Percentiles rank a stretch among this genome's conserved stretches.
Conservation (phyloP, 78 protist species). For the Chrysochromulina tobinii region DNA sequence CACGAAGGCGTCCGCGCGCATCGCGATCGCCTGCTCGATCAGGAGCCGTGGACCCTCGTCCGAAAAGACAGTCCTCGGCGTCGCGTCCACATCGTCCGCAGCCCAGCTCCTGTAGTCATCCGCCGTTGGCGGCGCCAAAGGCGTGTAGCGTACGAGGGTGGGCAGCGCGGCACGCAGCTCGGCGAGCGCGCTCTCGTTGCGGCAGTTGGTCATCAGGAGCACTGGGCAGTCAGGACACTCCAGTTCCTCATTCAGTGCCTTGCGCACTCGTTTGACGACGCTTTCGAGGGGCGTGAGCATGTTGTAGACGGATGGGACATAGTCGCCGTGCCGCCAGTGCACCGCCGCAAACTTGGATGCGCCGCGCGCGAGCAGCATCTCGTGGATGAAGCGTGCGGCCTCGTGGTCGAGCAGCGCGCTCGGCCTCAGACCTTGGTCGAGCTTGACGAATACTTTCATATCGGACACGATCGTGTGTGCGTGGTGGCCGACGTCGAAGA, state of each 20-base stretch:
- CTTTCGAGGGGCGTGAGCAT: background rate
- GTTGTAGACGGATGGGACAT: background rate
- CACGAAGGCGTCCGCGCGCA: background rate
- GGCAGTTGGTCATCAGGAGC: background rate
- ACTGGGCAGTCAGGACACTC: background rate
- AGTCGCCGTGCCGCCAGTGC: conserved; percentile 4
- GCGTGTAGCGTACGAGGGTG: too few relatives aligned
- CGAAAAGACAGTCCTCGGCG: background rate
- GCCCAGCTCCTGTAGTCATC: too few relatives aligned
- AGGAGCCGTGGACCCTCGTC: background rate
- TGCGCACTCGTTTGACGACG: background rate
- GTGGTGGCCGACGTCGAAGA: background rate
- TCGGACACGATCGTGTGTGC: background rate
- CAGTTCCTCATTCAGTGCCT: too few relatives aligned
- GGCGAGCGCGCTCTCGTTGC: background rate
- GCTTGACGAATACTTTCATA: background rate
- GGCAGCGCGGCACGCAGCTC: background rate
- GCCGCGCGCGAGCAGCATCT: background rate
- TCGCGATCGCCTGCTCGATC: background rate
- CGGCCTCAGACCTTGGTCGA: background rate
- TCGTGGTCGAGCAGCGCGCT: background rate
- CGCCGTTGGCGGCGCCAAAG: too few relatives aligned
- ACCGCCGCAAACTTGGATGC: background rate
- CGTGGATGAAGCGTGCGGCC: background rate
- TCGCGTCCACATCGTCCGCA: background rate